phyloP scores from a whole-genome alignment of 192 early-diverging fungal species.

The Globomyces pollinis-pini region DNA sequence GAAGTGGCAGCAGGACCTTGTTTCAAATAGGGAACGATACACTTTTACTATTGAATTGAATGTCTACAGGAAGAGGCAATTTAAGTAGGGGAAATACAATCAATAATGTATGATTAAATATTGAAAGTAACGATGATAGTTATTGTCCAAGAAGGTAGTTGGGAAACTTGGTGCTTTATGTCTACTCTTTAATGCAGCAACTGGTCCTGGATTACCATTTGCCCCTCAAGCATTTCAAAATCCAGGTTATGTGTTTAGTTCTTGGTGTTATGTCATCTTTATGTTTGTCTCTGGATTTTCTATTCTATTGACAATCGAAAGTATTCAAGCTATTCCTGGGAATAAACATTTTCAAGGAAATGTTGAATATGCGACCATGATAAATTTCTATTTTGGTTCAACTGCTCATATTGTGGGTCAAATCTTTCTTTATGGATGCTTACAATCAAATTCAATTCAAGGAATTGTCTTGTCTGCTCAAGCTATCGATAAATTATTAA shows the following conservation, averaged over 20 bases:
- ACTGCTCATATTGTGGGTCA: conserved; percentile 35
- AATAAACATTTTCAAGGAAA: conserved; percentile 50
- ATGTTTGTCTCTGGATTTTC: conserved; percentile 36
- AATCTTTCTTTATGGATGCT: conserved; percentile 38
- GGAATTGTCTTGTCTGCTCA: conserved; percentile 41
- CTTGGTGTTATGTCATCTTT: conserved; percentile 27
- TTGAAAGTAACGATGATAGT: no score
- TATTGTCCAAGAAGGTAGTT: no score
- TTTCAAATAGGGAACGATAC: no score
- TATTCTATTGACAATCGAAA: conserved; percentile 48
- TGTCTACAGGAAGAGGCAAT: no score
- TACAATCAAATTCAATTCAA: conserved; percentile 36
- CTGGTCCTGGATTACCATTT: conserved; percentile 43
- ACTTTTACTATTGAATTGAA: no score
- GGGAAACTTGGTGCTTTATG: conserved; percentile 37
- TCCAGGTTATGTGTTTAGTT: conserved; percentile 32
- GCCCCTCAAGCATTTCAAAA: conserved; percentile 33
- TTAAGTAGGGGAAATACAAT: no score
- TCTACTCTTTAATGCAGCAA: conserved; percentile 45
- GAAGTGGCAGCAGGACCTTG: no score
- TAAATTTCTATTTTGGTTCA: conserved; percentile 51
- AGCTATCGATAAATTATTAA: conserved; percentile 44
- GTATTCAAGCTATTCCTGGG: conserved; percentile 53
- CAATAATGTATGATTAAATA: no score
- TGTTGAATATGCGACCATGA: conserved; percentile 50